phyloP scores from a whole-genome alignment of 441 rosid species.

The Pelargonium cotyledonis region DNA sequence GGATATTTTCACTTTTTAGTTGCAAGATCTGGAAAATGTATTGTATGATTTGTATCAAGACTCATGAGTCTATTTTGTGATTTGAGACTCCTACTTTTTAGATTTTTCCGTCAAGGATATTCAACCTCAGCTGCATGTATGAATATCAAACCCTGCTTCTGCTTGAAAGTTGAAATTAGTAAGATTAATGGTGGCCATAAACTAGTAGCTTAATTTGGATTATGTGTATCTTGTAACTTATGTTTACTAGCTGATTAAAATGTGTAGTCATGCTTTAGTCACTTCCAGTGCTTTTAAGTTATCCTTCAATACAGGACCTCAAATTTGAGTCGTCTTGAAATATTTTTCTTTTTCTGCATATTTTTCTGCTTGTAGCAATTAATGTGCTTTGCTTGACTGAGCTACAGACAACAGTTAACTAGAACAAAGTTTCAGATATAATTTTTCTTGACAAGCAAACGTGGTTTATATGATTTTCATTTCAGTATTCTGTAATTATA shows the following conservation, averaged over 20 bases:
- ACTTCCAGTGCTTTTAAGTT: constrained; percentile 5
- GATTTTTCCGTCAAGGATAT: not conserved
- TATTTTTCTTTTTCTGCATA: not conserved
- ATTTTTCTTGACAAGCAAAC: constrained; percentile 3
- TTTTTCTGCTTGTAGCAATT: not conserved
- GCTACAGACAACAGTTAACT: not conserved
- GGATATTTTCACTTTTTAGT: not conserved
- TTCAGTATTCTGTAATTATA: not conserved
- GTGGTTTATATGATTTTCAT: not conserved
- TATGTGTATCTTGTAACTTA: not conserved
- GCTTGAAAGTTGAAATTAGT: not conserved
- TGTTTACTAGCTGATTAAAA: constrained; percentile 17
- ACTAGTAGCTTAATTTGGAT: not conserved
- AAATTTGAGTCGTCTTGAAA: not conserved
- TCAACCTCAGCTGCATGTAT: too few relatives aligned
- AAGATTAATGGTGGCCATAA: too few relatives aligned
- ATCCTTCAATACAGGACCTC: not conserved
- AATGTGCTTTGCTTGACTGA: not conserved
- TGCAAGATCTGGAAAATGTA: not conserved
- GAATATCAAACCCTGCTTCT: not conserved
- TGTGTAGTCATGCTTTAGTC: not conserved
- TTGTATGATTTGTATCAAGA: not conserved
- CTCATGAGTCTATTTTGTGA: not conserved
- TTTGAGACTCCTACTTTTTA: not conserved
- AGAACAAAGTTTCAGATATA: not conserved